Conservation (phyloP, 495 filamentous ascomycete species). For the Penicillium ucsense region DNA sequence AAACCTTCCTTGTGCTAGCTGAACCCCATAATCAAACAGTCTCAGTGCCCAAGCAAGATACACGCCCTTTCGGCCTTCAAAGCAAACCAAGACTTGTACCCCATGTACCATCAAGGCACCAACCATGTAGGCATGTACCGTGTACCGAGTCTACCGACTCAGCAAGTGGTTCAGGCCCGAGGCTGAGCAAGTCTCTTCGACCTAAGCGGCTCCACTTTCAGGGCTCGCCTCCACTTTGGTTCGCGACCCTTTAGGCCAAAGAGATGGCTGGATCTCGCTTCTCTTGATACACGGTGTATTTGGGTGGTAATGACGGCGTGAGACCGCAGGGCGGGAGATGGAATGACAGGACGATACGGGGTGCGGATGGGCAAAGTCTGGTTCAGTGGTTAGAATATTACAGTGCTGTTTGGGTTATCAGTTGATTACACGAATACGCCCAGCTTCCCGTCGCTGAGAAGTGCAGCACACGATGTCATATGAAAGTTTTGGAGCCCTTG, state of each 20-base stretch:
- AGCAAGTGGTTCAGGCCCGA: constrained; percentile 9
- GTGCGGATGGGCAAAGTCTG: background rate
- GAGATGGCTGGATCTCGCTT: constrained; percentile 14
- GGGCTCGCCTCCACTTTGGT: constrained; percentile 24
- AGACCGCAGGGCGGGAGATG: background rate
- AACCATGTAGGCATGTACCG: background rate
- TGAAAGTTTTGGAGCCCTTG: too few species aligned
- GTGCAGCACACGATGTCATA: too few species aligned
- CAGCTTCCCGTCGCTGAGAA: too few species aligned
- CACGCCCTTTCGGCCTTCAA: background rate
- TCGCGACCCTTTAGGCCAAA: constrained; percentile 12
- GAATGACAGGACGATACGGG: constrained; percentile 1
- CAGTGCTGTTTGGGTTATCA: background rate
- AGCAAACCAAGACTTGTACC: background rate
- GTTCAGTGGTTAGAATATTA: background rate
- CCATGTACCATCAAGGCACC: background rate
- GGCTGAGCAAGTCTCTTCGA: constrained; percentile 15
- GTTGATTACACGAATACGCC: too few species aligned
- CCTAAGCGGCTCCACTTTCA: constrained; percentile 18
- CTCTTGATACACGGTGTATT: constrained; percentile 15
- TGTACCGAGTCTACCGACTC: background rate
- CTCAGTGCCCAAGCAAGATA: too few species aligned
- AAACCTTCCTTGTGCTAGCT: too few species aligned
- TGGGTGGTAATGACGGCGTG: constrained; percentile 2
- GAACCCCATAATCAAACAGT: too few species aligned